Conservation (phyloP, 345 rosid genomes). For the Salix suchowensis region DNA sequence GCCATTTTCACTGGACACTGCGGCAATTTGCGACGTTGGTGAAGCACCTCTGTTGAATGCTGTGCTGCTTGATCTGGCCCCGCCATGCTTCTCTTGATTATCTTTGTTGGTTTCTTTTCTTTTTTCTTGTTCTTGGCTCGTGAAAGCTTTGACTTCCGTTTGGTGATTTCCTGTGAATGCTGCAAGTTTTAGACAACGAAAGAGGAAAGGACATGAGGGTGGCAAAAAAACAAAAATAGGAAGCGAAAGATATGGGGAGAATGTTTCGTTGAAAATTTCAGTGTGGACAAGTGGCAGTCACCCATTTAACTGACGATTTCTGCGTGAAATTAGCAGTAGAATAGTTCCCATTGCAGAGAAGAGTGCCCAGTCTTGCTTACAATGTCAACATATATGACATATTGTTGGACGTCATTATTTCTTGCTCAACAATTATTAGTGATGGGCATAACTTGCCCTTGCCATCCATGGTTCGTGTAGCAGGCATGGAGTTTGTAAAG, state of each 20-base stretch:
- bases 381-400: no score
- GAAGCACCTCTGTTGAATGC: slow-evolving; percentile 31
- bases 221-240: background rate
- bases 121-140: background rate
- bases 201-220: background rate
- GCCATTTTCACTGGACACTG: slow-evolving; percentile 44
- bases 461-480: no score
- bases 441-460: no score
- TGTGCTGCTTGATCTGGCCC: slow-evolving; percentile 33
- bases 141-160: background rate
- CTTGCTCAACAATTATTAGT: no score
- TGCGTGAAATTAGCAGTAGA: background rate
- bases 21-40: slow-evolving; percentile 21
- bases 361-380: no score
- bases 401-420: no score
- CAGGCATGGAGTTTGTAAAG: no score
- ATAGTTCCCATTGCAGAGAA: background rate
- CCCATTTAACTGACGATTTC: background rate
- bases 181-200: background rate
- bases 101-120: background rate
- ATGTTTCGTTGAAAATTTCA: background rate
- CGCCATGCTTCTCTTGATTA: slow-evolving; percentile 19
- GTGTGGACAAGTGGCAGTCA: background rate
- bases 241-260: background rate
- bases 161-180: background rate